A percentile compares a stretch with the other conserved stretches of the same genome.
Evolutionary conservation across 2,329 filamentous ascomycete species (phyloP).

Genomic region (Orbilia blumenaviensis): DNA sequence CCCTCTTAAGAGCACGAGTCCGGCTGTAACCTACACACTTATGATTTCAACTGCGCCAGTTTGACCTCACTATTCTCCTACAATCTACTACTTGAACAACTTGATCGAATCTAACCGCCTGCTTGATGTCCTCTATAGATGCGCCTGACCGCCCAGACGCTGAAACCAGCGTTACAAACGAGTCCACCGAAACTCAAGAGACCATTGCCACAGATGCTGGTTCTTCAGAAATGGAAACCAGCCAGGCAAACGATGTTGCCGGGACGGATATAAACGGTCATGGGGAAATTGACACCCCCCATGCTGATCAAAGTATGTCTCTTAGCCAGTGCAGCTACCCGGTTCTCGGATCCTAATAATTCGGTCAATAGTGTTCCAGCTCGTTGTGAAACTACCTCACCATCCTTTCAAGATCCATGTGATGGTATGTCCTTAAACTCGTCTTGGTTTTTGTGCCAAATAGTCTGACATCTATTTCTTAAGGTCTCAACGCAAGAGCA

Average conservation of each 20-base stretch:
- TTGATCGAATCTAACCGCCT: conserved; percentile 12
- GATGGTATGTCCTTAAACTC: conserved; percentile 70
- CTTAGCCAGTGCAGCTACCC: not conserved
- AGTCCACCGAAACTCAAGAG: conserved; percentile 1
- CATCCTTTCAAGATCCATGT: conserved; percentile 81
- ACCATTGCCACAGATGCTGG: not conserved
- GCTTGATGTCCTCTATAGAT: not conserved
- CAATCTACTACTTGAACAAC: not conserved
- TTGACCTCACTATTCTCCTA: not conserved
- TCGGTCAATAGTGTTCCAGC: conserved; percentile 67
- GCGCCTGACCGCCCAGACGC: not conserved
- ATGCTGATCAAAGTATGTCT: conserved; percentile 42
- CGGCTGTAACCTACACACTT: not conserved
- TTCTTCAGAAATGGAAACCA: not conserved
- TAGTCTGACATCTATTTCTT: conserved; percentile 40
- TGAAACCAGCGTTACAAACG: not conserved
- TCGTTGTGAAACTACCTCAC: conserved; percentile 84
- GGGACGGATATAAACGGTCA: conserved; percentile 13
- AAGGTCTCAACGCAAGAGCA: conserved; percentile 93
- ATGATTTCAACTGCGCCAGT: not conserved
- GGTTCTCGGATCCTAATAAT: not conserved
- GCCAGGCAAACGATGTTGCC: not conserved
- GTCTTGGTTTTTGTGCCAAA: conserved; percentile 40
- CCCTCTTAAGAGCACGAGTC: not conserved
- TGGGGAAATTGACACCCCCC: conserved; percentile 17